These are phyloP conservation scores for Acacia acuminata DNA, from an alignment of 306 rosid genomes.

Conservation along the genomic window DNA sequence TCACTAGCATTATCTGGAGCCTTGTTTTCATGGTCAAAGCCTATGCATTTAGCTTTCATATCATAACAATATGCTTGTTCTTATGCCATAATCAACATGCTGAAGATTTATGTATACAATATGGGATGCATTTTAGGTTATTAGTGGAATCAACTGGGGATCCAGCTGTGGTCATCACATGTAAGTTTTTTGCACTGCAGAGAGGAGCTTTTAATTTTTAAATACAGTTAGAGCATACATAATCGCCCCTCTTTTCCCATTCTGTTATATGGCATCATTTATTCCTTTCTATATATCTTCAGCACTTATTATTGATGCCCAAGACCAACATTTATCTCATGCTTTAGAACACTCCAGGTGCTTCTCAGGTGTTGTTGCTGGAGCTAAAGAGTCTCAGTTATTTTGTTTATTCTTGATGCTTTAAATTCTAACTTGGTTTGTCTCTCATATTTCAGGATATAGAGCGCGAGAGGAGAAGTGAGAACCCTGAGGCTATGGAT, in stretches of 20 bases:
- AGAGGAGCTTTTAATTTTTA: conserved; percentile 3
- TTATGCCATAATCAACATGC: not conserved
- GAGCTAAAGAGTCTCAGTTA: conserved; percentile 67
- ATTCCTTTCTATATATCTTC: not conserved
- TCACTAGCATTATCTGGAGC: conserved; percentile 94
- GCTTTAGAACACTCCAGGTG: conserved; percentile 52
- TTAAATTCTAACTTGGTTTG: too few relatives aligned
- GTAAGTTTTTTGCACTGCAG: conserved; percentile 52
- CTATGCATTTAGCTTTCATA: conserved; percentile 68
- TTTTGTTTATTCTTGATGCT: too few relatives aligned
- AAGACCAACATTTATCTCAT: conserved; percentile 28
- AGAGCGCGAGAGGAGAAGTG: too few relatives aligned
- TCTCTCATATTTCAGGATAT: too few relatives aligned
- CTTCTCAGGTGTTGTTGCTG: conserved; percentile 89
- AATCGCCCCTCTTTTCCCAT: not conserved
- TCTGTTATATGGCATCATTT: not conserved
- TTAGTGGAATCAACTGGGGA: conserved; percentile 94
- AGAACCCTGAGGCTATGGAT: too few relatives aligned
- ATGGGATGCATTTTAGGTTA: conserved; percentile 64
- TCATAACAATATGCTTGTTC: conserved; percentile 1
- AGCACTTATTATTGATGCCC: conserved; percentile 9
- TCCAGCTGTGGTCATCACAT: conserved; percentile 85
- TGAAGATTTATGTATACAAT: conserved; percentile 21
- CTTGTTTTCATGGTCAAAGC: conserved; percentile 91
- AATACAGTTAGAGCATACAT: not conserved